phyloP scores from a whole-genome alignment of 208 protist species.

The Lotmaria passim region DNA sequence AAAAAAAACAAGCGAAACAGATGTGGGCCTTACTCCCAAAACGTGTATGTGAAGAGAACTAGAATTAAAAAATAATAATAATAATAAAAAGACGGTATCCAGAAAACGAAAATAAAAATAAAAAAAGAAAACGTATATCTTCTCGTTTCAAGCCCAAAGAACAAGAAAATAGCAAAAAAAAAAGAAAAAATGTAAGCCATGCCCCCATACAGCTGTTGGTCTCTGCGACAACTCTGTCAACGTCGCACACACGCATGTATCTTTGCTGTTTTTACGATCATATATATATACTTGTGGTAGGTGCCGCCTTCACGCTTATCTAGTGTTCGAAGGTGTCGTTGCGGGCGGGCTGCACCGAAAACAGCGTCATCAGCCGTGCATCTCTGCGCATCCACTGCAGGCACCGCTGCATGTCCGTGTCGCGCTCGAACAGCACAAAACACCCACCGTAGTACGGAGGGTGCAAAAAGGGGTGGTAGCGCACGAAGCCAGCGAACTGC shows the following conservation, averaged over 20 bases:
- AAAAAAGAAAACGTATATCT: slow-evolving; percentile 32
- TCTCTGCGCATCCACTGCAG: slow-evolving; percentile 55
- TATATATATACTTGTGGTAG: too few species aligned
- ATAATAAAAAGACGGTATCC: not conserved
- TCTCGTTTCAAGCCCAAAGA: too few species aligned
- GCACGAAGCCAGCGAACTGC: slow-evolving; percentile 53
- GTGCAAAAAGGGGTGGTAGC: slow-evolving; percentile 44
- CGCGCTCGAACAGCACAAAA: slow-evolving; percentile 66
- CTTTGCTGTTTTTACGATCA: too few species aligned
- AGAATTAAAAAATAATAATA: too few species aligned
- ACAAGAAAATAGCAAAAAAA: slow-evolving; percentile 14
- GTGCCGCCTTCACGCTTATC: too few species aligned
- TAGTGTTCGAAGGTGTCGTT: slow-evolving; percentile 38
- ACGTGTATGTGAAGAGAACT: slow-evolving; percentile 13
- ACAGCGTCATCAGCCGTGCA: slow-evolving; percentile 22
- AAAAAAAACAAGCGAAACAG: too few species aligned
- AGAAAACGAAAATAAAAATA: too few species aligned
- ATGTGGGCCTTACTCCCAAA: too few species aligned
- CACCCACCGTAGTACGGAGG: slow-evolving; percentile 53
- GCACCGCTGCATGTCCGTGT: slow-evolving; percentile 50
- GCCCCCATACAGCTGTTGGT: too few species aligned
- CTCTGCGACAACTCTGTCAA: too few species aligned
- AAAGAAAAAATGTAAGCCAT: slow-evolving; percentile 6
- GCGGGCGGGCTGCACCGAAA: slow-evolving; percentile 51
- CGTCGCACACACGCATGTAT: not conserved